Percentiles rank a stretch among this genome's conserved stretches.
Evolutionary conservation across 106 monocot genomes (phyloP).

Genomic region (Hemerocallis citrina): DNA sequence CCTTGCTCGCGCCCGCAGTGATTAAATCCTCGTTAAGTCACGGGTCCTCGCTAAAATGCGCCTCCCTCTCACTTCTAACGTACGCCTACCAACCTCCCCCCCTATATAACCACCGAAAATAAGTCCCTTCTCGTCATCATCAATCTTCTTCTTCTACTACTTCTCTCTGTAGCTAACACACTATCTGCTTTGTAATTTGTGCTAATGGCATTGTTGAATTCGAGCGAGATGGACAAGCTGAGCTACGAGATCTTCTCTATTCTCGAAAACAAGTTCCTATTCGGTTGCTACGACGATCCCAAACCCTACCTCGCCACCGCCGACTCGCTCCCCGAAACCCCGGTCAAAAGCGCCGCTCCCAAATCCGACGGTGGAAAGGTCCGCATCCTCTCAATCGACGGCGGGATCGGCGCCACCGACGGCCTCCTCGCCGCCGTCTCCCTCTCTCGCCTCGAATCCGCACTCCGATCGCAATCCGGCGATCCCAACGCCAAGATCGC

Average conservation of each 20-base stretch:
- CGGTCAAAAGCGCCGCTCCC: background rate
- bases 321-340: background rate
- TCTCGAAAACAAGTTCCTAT: constrained; percentile 23
- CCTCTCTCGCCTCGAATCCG: constrained; percentile 46
- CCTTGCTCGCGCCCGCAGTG: background rate
- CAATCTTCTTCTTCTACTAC: background rate
- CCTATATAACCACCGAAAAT: background rate
- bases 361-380: constrained; percentile 18
- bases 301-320: too few relatives aligned
- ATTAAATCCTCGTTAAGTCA: too few relatives aligned
- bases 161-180: background rate
- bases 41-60: background rate
- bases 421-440: constrained; percentile 39
- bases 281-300: constrained; percentile 22
- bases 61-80: background rate
- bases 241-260: constrained; percentile 23
- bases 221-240: constrained; percentile 9
- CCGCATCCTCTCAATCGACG: constrained; percentile 70
- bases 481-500: constrained; percentile 35
- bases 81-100: too few relatives aligned
- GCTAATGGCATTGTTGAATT: background rate
- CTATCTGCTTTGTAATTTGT: background rate
- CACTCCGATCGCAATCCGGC: constrained; percentile 28
- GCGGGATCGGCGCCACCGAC: constrained; percentile 16
- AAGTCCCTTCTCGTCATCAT: background rate